Evolutionary conservation across 1,284 basidiomycete species (phyloP).

Genomic region (Megacollybia platyphylla): DNA sequence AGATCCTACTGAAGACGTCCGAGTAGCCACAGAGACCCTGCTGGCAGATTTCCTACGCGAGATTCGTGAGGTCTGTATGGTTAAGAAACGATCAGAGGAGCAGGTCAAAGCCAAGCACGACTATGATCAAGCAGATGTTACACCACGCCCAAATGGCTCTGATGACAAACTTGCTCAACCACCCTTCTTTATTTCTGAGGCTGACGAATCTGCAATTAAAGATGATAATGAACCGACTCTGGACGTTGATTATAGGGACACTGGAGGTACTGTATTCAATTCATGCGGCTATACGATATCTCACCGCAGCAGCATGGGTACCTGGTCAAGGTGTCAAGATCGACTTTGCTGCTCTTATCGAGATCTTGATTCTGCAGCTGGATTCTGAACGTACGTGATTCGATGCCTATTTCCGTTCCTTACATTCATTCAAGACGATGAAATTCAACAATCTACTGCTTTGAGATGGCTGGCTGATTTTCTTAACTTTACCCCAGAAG

Average conservation of each 20-base stretch:
- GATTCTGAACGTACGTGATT: slow-evolving; percentile 65
- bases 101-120: slow-evolving; percentile 31
- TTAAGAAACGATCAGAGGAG: slow-evolving; percentile 54
- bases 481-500: slow-evolving; percentile 77
- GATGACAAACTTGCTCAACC: slow-evolving; percentile 38
- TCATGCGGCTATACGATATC: slow-evolving; percentile 6
- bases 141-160: slow-evolving; percentile 25
- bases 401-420: not conserved
- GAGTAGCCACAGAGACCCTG: slow-evolving; percentile 83
- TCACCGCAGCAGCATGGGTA: slow-evolving; percentile 57
- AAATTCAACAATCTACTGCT: slow-evolving; percentile 81
- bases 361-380: slow-evolving; percentile 88
- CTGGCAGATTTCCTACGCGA: slow-evolving; percentile 90
- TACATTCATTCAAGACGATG: slow-evolving; percentile 48
- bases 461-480: slow-evolving; percentile 92
- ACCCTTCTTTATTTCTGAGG: slow-evolving; percentile 40
- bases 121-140: slow-evolving; percentile 22
- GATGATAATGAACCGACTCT: slow-evolving; percentile 27
- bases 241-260: slow-evolving; percentile 43
- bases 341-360: slow-evolving; percentile 86
- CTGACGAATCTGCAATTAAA: slow-evolving; percentile 28
- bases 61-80: slow-evolving; percentile 73
- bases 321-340: slow-evolving; percentile 90
- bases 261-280: slow-evolving; percentile 39
- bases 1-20: slow-evolving; percentile 90